These are phyloP conservation scores for Backusella westeae DNA, from an alignment of 192 early-diverging fungal species.

Conservation along the genomic window DNA sequence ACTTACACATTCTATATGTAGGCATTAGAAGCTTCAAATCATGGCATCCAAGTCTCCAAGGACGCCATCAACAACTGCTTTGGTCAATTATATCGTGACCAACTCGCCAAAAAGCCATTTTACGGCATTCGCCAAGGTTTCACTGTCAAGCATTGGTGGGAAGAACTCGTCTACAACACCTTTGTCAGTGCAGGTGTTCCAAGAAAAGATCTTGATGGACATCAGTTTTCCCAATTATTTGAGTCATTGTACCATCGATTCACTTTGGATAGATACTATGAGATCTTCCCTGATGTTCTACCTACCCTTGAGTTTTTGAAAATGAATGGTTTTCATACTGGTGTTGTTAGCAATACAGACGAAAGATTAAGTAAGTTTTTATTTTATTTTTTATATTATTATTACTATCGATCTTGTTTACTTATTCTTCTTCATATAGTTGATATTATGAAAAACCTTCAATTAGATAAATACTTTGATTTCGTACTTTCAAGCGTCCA, in stretches of 20 bases:
- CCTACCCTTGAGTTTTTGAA: conserved; percentile 41
- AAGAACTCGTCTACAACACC: conserved; percentile 37
- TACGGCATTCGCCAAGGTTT: conserved; percentile 45
- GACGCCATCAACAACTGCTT: conserved; percentile 34
- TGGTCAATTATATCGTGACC: conserved; percentile 32
- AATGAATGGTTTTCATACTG: conserved; percentile 42
- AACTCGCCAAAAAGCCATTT: conserved; percentile 41
- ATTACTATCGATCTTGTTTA: neutral
- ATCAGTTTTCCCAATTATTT: conserved; percentile 19
- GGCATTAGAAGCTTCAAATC: conserved; percentile 33
- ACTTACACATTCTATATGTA: neutral
- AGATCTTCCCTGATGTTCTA: conserved; percentile 48
- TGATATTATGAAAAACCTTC: conserved; percentile 23
- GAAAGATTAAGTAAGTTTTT: conserved; percentile 44
- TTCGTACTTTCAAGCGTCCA: conserved; percentile 55
- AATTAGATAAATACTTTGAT: conserved; percentile 53
- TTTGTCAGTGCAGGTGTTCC: conserved; percentile 39
- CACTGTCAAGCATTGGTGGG: conserved; percentile 53
- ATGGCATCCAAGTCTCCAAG: conserved; percentile 40
- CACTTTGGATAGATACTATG: conserved; percentile 42
- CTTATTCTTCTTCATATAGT: conserved; percentile 4
- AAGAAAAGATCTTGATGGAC: conserved; percentile 16
- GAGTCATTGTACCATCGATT: conserved; percentile 46
- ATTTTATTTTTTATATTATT: too few relatives aligned
- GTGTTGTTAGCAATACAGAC: conserved; percentile 61